Evolutionary conservation across 2,329 filamentous ascomycete species (phyloP).

Genomic region (Davidsoniella neocaledoniae): DNA sequence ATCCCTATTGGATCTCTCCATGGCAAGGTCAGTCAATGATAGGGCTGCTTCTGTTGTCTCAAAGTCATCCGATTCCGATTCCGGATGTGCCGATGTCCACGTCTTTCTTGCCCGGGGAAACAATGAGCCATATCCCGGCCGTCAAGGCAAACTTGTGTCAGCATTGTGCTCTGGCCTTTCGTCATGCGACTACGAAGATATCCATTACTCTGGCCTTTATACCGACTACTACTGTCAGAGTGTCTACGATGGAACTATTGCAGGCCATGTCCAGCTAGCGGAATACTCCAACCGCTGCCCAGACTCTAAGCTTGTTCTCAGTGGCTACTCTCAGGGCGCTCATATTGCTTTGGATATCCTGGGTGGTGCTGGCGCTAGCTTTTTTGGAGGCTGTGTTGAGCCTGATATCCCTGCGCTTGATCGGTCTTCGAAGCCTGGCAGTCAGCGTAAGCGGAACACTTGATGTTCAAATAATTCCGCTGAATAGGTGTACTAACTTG

Average conservation of each 20-base stretch:
- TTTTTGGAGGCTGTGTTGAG: not conserved
- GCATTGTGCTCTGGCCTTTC: constrained; percentile 17
- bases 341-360: constrained; percentile 23
- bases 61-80: not conserved
- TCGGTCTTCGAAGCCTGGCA: constrained; percentile 17
- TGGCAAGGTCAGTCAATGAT: too few species aligned
- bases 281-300: constrained; percentile 25
- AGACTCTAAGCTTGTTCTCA: constrained; percentile 23
- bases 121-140: constrained; percentile 19
- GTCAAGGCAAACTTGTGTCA: constrained; percentile 17
- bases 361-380: constrained; percentile 15
- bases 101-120: constrained; percentile 18
- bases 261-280: constrained; percentile 22
- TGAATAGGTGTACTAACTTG: too few species aligned
- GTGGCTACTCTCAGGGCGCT: constrained; percentile 23
- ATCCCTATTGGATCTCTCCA: not conserved
- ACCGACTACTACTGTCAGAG: constrained; percentile 21
- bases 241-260: constrained; percentile 21
- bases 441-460: constrained; percentile 18
- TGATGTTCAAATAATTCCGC: not conserved
- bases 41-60: not conserved
- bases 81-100: constrained; percentile 17
- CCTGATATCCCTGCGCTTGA: constrained; percentile 14
- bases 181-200: constrained; percentile 20
- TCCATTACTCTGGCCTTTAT: constrained; percentile 19